phyloP scores from a whole-genome alignment of 768 basidiomycete species.

The Termitomyces sp. region DNA sequence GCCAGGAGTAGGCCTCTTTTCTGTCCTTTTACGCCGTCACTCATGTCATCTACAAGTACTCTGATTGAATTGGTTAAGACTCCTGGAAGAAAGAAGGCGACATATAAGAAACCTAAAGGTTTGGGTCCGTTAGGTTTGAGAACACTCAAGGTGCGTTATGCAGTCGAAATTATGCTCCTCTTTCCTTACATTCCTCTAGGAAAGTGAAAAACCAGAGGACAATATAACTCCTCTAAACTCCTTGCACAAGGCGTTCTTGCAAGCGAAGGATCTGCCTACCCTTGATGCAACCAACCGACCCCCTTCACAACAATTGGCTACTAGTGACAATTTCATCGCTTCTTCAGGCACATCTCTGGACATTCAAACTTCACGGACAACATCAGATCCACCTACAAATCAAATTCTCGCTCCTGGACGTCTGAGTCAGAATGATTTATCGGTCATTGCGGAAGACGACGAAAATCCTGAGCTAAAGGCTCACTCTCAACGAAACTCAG shows the following conservation, averaged over 20 bases:
- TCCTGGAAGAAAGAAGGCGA: slow-evolving; percentile 65
- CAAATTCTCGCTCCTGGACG: slow-evolving; percentile 6
- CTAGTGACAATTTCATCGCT: not conserved
- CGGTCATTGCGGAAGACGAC: slow-evolving; percentile 70
- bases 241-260: slow-evolving; percentile 40
- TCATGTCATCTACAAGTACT: slow-evolving; percentile 34
- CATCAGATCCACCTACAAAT: not conserved
- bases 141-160: slow-evolving; percentile 37
- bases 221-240: slow-evolving; percentile 35
- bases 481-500: not conserved
- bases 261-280: slow-evolving; percentile 19
- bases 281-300: not conserved
- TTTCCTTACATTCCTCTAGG: slow-evolving; percentile 19
- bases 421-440: slow-evolving; percentile 42
- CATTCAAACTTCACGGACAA: not conserved
- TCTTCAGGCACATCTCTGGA: not conserved
- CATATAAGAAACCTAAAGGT: slow-evolving; percentile 43
- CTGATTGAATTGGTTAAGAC: slow-evolving; percentile 83
- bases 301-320: not conserved
- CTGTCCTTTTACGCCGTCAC: not conserved
- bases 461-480: slow-evolving; percentile 42
- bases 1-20: slow-evolving; percentile 49
- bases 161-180: not conserved
- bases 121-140: slow-evolving; percentile 37
- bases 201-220: slow-evolving; percentile 29